Evolutionary conservation across 257 asterid species (phyloP).

Genomic region (Solanum ahanhuiri): DNA sequence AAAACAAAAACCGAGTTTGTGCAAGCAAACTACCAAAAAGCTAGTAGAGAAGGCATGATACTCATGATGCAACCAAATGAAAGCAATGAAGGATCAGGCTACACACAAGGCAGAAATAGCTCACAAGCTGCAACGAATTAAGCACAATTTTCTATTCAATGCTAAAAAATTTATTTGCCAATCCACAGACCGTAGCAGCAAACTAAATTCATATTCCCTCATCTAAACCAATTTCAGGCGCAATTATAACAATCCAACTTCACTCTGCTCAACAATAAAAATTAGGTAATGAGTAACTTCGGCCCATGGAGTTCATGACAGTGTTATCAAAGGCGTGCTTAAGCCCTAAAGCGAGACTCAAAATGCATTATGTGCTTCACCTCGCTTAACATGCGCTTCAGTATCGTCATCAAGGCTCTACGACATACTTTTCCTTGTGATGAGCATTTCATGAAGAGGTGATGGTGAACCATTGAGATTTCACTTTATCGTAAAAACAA

Average conservation of each 20-base stretch:
- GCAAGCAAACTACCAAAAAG: background rate
- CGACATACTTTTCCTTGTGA: background rate
- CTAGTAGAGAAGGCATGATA: background rate
- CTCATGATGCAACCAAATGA: background rate
- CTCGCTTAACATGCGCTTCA: background rate
- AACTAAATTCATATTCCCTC: background rate
- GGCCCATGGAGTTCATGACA: background rate
- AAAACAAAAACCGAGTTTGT: background rate
- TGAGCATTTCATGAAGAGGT: background rate
- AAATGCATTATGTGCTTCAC: background rate
- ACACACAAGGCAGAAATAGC: background rate
- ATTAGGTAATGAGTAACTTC: background rate
- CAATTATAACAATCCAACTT: background rate
- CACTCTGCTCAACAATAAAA: background rate
- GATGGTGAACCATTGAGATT: background rate
- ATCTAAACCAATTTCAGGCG: background rate
- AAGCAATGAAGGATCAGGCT: background rate
- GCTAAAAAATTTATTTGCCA: background rate
- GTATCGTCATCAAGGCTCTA: background rate
- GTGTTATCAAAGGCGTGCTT: background rate
- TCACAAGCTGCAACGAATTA: background rate
- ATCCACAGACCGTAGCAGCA: background rate
- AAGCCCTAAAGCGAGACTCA: background rate
- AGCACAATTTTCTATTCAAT: background rate
- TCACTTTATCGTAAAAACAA: background rate